Base-by-base conservation (phyloP, 2,329 filamentous ascomycete species). In the Verticillium zaregamsianum region DNA sequence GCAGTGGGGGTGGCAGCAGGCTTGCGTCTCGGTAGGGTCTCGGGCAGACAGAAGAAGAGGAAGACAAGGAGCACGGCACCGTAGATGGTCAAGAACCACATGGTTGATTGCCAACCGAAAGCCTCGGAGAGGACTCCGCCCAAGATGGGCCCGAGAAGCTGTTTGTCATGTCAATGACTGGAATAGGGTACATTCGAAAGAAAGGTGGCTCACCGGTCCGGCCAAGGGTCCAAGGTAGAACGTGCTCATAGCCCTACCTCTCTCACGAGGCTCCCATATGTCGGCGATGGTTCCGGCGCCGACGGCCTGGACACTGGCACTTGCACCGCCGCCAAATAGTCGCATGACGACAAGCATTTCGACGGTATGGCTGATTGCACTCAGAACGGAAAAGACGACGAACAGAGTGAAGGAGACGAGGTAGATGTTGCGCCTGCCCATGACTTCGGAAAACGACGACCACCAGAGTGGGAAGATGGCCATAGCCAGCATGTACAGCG, bases 391-490 rank as follows among this genome's bases (percentile, higher is more conserved):
- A 76, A 90, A 94, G 45, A 93, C 64, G 60, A 88, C 78, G 69
- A 92, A 93, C 15, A 94, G 77, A 25, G 81, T 72, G 72, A 95
- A 95, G 0, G 90, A 93, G 37, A 84, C 76, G 35, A 96, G 75
- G 71, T 94, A 95, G 67, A 96, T 90, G n/a, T 86, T 88, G 25
- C 92, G 85, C 49, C 92, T 85, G 14, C 92, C 92, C 1, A 86
- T 75, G 1, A 80, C 80, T 68, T 95, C 92, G 9, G 89, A 92
- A 69, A 95, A 93, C 1, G 88, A 89, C 1, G 89, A 92, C 90
- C 90, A 95, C 91, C 91, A 95, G 0, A 96, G 80, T 0, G 92
- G 92, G 67, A 93, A 94, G 55, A 95, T 91, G 61, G 87, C 86
- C 90, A 95, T 92, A 67, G 85, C 80, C 5, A 95, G 80, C 90